Evolutionary conservation across 257 asterid genomes (phyloP).

Genomic region (Solanum medicagineum): DNA sequence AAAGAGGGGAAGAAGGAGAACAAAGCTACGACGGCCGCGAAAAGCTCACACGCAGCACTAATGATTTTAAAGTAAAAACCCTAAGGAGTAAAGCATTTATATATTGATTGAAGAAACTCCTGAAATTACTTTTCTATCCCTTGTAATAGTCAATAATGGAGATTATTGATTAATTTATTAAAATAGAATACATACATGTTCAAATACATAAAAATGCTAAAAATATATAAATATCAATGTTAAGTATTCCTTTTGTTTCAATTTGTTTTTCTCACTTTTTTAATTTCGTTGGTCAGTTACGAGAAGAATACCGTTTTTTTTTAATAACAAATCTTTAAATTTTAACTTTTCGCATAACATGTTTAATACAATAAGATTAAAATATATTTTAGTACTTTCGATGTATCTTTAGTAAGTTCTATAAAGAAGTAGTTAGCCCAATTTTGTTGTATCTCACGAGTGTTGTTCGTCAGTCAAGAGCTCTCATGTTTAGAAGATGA

Average conservation of each 20-base stretch:
- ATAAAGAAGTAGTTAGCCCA: background rate
- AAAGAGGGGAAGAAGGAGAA: background rate
- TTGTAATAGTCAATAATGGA: background rate
- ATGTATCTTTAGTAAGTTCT: background rate
- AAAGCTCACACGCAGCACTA: background rate
- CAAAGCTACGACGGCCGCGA: background rate
- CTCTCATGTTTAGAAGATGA: background rate
- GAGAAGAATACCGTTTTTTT: too few relatives aligned
- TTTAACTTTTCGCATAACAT: too few relatives aligned
- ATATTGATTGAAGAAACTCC: background rate
- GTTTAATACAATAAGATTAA: too few relatives aligned
- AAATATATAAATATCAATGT: too few relatives aligned
- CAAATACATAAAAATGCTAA: background rate
- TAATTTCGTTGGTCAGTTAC: too few relatives aligned
- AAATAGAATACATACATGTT: background rate
- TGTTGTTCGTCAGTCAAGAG: background rate
- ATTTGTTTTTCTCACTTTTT: too few relatives aligned
- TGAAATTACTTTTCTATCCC: background rate
- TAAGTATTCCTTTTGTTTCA: too few relatives aligned
- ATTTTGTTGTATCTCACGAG: rapidly evolving
- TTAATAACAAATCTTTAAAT: too few relatives aligned
- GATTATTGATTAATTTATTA: background rate
- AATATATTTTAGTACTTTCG: too few relatives aligned
- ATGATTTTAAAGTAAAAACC: background rate
- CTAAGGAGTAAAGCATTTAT: background rate